Base-by-base conservation (phyloP, 805 yeast species). In the Candida parachauliodes region DNA sequence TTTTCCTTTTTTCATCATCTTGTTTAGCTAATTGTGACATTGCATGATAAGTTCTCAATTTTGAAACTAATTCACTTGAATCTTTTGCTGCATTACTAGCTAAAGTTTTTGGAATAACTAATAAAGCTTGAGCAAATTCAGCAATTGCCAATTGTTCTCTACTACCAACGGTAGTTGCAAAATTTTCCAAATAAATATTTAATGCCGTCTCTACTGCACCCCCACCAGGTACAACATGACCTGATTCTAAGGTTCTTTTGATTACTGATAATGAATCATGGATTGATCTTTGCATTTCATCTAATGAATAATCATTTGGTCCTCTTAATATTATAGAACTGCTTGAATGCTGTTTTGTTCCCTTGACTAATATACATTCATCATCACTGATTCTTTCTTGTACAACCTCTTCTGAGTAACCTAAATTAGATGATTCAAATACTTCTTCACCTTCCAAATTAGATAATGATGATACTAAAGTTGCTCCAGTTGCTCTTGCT, bases 191-290 rank as follows among this genome's bases (percentile, higher is more conserved):
- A 60, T 87, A 93, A 37, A 93, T 88, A 68, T 88, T 89, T 56
- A 93, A 74, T 2, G 98, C 98, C 36, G 95, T 76, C 67, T 93
- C 99, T 24, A 93, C 98, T n/a, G 95, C 94, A 44, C 99, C 99
- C 48, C 99, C 99, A 44, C 99, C 99, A 29, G 98, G 98, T 5
- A 93, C 98, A 41, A 94, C 89, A 48, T 76, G 67, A 15, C 97
- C 98, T 54, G 91, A 80, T 64, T 93, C 98, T 49, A 94, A 74
- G 9, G 98, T 88, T 59, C 98, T 81, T 70, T 93, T 93, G 25
- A 93, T 96, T 25, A 93, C 98, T 31, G 88, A 81, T 47, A 93
- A 72, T 2, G 98, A 86, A 60, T 93, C 99, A 55, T 88, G 97
- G 44, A 94, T 63, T 0, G 98, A 88, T 64, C 99, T 79, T 68